phyloP scores from a whole-genome alignment of 2,329 filamentous ascomycete species.

The Arthrobotrys conoides region DNA sequence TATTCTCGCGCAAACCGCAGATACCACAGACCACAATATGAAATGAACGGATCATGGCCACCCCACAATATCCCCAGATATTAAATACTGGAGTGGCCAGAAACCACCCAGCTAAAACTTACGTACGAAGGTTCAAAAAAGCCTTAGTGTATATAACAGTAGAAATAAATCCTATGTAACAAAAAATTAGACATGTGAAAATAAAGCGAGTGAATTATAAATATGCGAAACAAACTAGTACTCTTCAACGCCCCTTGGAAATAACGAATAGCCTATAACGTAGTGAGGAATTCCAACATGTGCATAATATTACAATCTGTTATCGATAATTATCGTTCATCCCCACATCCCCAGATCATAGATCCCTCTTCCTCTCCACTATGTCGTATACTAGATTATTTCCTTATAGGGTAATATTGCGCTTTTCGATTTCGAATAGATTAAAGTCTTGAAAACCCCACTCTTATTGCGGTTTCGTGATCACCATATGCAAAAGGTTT shows the following conservation, averaged over 20 bases:
- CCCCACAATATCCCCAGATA: not conserved
- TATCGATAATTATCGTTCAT: not conserved
- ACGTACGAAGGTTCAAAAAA: not conserved
- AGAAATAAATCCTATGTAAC: not conserved
- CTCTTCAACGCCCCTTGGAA: not conserved
- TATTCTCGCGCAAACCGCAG: too few species aligned
- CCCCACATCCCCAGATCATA: not conserved
- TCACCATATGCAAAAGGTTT: not conserved
- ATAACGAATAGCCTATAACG: not conserved
- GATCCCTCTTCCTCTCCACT: not conserved
- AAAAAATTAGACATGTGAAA: not conserved
- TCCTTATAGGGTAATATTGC: not conserved
- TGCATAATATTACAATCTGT: too few species aligned
- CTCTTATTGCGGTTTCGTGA: not conserved
- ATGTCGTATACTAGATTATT: not conserved
- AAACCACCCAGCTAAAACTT: not conserved
- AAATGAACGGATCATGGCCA: not conserved
- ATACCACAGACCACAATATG: not conserved
- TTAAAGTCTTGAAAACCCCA: not conserved
- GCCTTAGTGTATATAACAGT: not conserved
- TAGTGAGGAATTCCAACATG: not conserved
- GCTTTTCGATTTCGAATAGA: not conserved
- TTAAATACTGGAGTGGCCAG: not conserved
- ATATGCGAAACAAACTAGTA: not conserved
- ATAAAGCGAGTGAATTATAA: not conserved